Base-by-base conservation (phyloP, 495 filamentous ascomycete species). In the Talaromyces nanjingensis region DNA sequence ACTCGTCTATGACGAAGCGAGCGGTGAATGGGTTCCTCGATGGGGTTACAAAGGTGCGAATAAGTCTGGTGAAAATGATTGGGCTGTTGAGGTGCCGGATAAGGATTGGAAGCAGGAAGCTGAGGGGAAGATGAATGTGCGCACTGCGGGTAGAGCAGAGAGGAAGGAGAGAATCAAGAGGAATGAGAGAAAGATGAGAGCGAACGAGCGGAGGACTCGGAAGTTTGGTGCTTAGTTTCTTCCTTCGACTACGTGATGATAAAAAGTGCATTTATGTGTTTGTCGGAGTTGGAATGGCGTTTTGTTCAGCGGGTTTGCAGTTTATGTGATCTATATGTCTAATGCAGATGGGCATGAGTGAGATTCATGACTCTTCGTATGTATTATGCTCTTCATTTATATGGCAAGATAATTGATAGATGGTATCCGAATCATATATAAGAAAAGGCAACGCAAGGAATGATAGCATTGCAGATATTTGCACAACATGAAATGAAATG, bases 11-110 rank as follows among this genome's bases (percentile, higher is more conserved):
- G 89, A 97, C 74, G 91, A 96, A 77, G 85, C 76, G 60, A 91
- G 81, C 27, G 89, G 89, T 56, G 90, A 96, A 72, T 97, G 90
- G 89, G 90, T 93, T 63, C 89, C 91, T 54, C 88, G 88, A 75
- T 98, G 92, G 91, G 94, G 94, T 1, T 97, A 96, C 77, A 91
- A 92, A 79, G 96, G 92, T 56, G 89, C 88, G 73, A 94, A 93
- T 73, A 91, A 93, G 83, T 85, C 84, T 14, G 86, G 82, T 0
- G 89, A 91, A 68, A 75, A 82, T 55, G 84, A 92, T 67, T 94
- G 93, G 88, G 79, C 96, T 69, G 91, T 98, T 29, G 96, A 98
- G 83, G 87, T 97, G 31, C 87, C 92, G 70, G 85, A 88, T 77
- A 87, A 89, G 75, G 79, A 83, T 64, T 83, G 84, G 79, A 81